Evolutionary conservation across 192 early-diverging fungal species (phyloP).

Genomic region (Umbelopsis sp.): DNA sequence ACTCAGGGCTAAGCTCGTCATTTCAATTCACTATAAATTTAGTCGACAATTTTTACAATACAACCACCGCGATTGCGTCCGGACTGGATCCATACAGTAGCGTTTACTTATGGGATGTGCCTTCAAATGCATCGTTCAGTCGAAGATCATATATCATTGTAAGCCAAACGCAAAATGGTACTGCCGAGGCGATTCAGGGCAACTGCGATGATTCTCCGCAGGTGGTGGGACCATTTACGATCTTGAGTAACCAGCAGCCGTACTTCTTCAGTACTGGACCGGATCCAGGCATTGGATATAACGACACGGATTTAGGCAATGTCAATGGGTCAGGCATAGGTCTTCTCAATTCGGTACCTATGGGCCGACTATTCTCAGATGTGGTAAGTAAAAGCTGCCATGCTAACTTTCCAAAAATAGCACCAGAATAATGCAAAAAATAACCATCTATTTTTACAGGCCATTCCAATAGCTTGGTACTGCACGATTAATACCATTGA

Average conservation of each 20-base stretch:
- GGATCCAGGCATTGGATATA: slow-evolving; percentile 19
- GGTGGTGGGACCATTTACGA: slow-evolving; percentile 23
- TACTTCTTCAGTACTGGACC: slow-evolving; percentile 26
- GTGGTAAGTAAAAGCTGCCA: slow-evolving; percentile 10
- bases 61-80: slow-evolving; percentile 9
- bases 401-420: slow-evolving; percentile 10
- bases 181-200: background rate
- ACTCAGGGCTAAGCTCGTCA: background rate
- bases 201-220: slow-evolving; percentile 3
- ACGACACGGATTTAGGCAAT: background rate
- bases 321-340: background rate
- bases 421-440: background rate
- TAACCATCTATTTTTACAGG: slow-evolving; percentile 17
- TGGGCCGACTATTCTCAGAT: slow-evolving; percentile 22
- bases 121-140: background rate
- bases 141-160: slow-evolving; percentile 13
- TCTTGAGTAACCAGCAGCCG: slow-evolving; percentile 1
- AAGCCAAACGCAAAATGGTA: background rate
- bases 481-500: slow-evolving; percentile 11
- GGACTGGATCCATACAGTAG: slow-evolving; percentile 17
- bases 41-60: slow-evolving; percentile 14
- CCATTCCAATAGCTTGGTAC: slow-evolving; percentile 26
- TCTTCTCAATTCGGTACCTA: background rate
- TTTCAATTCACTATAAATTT: background rate
- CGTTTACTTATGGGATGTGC: slow-evolving; percentile 24